Base-by-base conservation (phyloP, 164 flowering plant species). In the Buxus sempervirens region DNA sequence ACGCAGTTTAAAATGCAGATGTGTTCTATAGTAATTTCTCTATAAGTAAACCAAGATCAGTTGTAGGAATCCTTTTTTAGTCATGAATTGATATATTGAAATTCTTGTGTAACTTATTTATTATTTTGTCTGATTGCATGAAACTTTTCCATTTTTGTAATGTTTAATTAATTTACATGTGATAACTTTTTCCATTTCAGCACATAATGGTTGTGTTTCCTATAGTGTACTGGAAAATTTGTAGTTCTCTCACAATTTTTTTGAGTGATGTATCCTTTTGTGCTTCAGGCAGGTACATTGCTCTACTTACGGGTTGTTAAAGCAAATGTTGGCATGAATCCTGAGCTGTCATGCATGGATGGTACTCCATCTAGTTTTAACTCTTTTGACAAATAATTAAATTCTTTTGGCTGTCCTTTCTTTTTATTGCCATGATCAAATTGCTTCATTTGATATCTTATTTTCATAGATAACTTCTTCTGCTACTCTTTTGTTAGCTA, bases 271-370 rank as follows among this genome's bases (percentile, higher is more conserved):
- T 55, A n/a, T 61, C 59, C 38, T 23, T 41, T 64, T 65, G 45
- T 58, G 36, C 58, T 62, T 67, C 83, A 96, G 99, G 76, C 72
- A 24, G 99, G 99, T 60, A 79, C 95, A 27, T 77, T 96, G 80
- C 73, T 96, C 15, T 93, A 86, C 82, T 89, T 78, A 51, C 95
- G 97, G 49, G 91, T 96, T 64, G 98, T 88, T 77, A 93, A 89
- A 79, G 93, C 96, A 49, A 88, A 87, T 74, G 68, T 79, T 55
- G 90, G 88, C 78, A 93, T 87, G 90, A 96, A 93, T 72, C 96
- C 99, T 12, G 99, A 96, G 81, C 71, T 96, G 54, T 83, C 98
- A 25, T 96, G 99, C 83, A 85, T 82, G 67, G 98, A 96, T 84
- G 99, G 99, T 96, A 60, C 78, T 76, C 9, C 66, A 48, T 63